Conservation (phyloP, 2,329 filamentous ascomycete genomes). For the Fusarium vanettenii region DNA sequence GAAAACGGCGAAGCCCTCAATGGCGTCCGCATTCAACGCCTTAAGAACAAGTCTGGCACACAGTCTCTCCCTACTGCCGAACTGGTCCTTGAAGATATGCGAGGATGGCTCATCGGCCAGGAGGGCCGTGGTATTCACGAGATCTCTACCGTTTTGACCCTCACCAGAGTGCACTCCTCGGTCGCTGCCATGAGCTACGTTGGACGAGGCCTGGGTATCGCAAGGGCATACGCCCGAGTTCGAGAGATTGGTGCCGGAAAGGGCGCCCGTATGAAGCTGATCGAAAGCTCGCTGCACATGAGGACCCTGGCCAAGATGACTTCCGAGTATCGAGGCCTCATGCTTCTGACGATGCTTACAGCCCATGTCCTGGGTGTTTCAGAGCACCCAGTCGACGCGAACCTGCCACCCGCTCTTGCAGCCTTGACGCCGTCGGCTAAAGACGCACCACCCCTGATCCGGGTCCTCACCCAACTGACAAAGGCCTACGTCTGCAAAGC, state of each 20-base stretch:
- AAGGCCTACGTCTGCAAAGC: slow-evolving; percentile 69
- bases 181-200: slow-evolving; percentile 64
- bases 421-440: slow-evolving; percentile 49
- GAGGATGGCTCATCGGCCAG: slow-evolving; percentile 73
- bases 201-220: slow-evolving; percentile 67
- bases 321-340: slow-evolving; percentile 65
- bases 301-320: slow-evolving; percentile 67
- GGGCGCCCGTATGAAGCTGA: slow-evolving; percentile 59
- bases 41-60: slow-evolving; percentile 81
- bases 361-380: slow-evolving; percentile 65
- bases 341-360: slow-evolving; percentile 66
- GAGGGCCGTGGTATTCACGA: slow-evolving; percentile 75
- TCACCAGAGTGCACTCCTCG: slow-evolving; percentile 71
- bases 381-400: slow-evolving; percentile 53
- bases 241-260: slow-evolving; percentile 61
- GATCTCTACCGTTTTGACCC: slow-evolving; percentile 75
- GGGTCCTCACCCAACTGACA: slow-evolving; percentile 68
- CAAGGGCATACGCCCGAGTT: slow-evolving; percentile 68
- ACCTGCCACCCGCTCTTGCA: slow-evolving; percentile 34
- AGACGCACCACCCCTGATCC: slow-evolving; percentile 59
- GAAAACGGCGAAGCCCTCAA: slow-evolving; percentile 63
- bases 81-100: slow-evolving; percentile 72
- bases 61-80: slow-evolving; percentile 78
- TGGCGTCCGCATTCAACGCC: slow-evolving; percentile 73
- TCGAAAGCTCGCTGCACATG: slow-evolving; percentile 67